Conservation (phyloP, 108 stramenopile genomes). For the Skeletonema tropicum region DNA sequence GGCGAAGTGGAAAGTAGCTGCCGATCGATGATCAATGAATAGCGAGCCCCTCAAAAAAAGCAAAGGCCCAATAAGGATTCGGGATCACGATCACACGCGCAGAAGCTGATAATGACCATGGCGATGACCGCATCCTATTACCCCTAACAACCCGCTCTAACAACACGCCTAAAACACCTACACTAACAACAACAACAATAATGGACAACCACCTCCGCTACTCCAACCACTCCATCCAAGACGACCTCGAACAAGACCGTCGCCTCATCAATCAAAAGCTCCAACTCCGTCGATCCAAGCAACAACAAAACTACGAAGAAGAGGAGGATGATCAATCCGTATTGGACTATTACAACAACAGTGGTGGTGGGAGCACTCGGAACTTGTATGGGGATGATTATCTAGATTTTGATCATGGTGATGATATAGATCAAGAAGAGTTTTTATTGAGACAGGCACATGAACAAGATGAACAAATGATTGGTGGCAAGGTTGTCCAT, state of each 20-base stretch:
- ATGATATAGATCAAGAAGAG: neutral
- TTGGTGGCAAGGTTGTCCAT: neutral
- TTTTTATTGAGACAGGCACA: neutral
- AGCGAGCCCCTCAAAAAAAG: too few relatives aligned
- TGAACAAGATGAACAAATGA: constrained; percentile 8
- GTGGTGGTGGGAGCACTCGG: neutral
- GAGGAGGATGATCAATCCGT: neutral
- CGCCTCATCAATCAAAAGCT: constrained; percentile 16
- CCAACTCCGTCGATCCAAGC: neutral
- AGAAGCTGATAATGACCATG: too few relatives aligned
- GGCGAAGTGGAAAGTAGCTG: too few relatives aligned
- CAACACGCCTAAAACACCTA: too few relatives aligned
- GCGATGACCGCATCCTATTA: too few relatives aligned
- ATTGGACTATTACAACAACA: neutral
- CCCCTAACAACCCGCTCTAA: too few relatives aligned
- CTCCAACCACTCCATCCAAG: neutral
- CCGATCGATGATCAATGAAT: too few relatives aligned
- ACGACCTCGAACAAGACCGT: constrained; percentile 18
- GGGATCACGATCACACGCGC: too few relatives aligned
- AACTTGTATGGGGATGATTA: neutral
- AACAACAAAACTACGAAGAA: neutral
- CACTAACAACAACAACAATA: neutral
- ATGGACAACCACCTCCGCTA: neutral
- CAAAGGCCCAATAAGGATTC: too few relatives aligned
- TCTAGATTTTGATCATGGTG: neutral